Evolutionary conservation across 2,329 filamentous ascomycete species (phyloP), one percentile per base, ranked within the genome.

Genomic region (Exophiala alcalophila): DNA sequence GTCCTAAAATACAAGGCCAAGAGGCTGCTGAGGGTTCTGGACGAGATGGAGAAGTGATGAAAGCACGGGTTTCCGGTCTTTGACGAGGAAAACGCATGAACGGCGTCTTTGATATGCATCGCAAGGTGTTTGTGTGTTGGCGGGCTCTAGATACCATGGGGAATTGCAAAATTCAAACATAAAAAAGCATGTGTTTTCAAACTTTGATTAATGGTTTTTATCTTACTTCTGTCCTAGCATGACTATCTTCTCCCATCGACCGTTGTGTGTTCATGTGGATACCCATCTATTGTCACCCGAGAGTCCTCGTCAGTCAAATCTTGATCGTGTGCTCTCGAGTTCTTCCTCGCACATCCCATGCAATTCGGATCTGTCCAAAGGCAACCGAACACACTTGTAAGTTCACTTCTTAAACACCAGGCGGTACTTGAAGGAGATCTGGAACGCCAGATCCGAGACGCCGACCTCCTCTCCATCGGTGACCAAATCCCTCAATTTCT

Each of bases 391-490:
- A n/a, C n/a, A n/a, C 31, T 14, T 5, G 23, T 20, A 19, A 25
- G 14, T 14, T 44, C 42, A 50, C 40, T 59, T 56, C 37, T 64
- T 63, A 59, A 76, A 80, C 4, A 69, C 61, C 43, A 81, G 58
- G 57, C 73, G 74, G 63, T 75, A 83, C 53, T 77, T 74, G 66
- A 80, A 81, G 60, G 85, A 78, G 18, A 86, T 82, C 23, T 81
- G 79, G 61, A 94, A 92, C 1, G 88, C 86, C n/a, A 87, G 85
- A 64, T 97, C 91, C 11, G 87, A 90, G 32, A 98, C 84, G n/a
- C 81, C 87, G 33, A 98, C 77, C 65, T 96, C 88, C 61, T 96
- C 85, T 9, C 89, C 88, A 56, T 89, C 74, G 31, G 77, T 76
- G 15, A 98, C 74, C 50, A 98, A 65, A 18, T 94, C 87, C 19